A percentile compares a stretch with the other conserved stretches of the same genome.
Conservation (phyloP, 2,329 filamentous ascomycete species). For the Atkinsonella hypoxylon region DNA sequence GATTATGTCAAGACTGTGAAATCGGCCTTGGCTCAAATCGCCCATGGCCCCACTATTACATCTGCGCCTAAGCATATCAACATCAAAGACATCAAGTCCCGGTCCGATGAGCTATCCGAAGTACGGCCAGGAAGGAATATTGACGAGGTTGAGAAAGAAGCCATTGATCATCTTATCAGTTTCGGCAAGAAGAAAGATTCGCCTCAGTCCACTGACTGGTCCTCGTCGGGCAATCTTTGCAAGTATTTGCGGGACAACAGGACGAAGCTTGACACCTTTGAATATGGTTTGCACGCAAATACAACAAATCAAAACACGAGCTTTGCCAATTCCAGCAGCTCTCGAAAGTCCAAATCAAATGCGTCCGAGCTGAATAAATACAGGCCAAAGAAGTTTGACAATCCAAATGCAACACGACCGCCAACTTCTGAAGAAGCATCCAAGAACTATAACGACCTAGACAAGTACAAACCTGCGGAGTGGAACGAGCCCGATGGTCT, state of each 20-base stretch:
- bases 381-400: constrained; percentile 17
- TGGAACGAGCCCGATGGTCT: constrained; percentile 22
- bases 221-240: constrained; percentile 20
- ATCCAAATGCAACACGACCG: constrained; percentile 15
- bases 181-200: constrained; percentile 11
- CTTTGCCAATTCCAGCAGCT: constrained; percentile 26
- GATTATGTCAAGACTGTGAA: constrained; percentile 27
- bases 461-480: constrained; percentile 23
- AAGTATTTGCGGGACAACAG: constrained; percentile 17
- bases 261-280: constrained; percentile 11
- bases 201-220: constrained; percentile 10
- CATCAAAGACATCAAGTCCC: constrained; percentile 22
- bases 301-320: constrained; percentile 8
- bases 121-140: constrained; percentile 28
- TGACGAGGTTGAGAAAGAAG: constrained; percentile 32
- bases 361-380: constrained; percentile 21
- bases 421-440: constrained; percentile 21
- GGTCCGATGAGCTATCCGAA: constrained; percentile 25
- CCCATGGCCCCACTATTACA: constrained; percentile 23
- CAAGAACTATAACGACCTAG: constrained; percentile 28
- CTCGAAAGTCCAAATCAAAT: constrained; percentile 29
- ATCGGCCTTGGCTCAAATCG: constrained; percentile 24
- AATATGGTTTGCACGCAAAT: constrained; percentile 15
- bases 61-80: constrained; percentile 22
- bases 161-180: constrained; percentile 31